Base-by-base conservation (phyloP, 345 rosid genomes). In the Combretum micranthum region DNA sequence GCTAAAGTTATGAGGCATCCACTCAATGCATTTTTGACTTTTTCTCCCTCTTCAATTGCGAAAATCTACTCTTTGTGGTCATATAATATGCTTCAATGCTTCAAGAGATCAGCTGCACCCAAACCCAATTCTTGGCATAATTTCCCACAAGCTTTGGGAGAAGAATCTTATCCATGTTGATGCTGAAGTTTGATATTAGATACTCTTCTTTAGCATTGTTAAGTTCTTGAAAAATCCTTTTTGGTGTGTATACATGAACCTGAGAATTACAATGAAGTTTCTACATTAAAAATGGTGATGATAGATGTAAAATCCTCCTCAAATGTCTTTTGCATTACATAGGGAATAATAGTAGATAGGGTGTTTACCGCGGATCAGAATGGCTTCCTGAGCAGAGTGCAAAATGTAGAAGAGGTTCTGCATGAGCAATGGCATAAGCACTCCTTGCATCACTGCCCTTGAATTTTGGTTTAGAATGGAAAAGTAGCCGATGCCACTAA, bases 141-240 rank as follows among this genome's bases (percentile, higher is more conserved):
- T 69, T 64, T 39, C 87, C 96, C 5, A 86, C 80, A 9, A 85
- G 70, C 71, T 85, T 89, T 6, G 99, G 97, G 45, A 89, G 64
- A 19, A 69, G 60, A 59, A 93, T 70, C 69, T 82, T 88, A 61
- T 84, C 87, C 64, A 83, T 82, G 53, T 71, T 77, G 23, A 77
- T 56, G 45, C 67, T 60, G 22, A 87, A 20, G 56, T 68, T 77
- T 75, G 94, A 77, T 64, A 57, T 76, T 53, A 93, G 65, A 74
- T 85, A 85, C 48, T 89, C 99, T 62, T 85, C 84, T 64, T 73
- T 87, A 18, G 94, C 97, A 20, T 72, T 73, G 72, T 89, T 90
- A 50, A 93, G 72, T 69, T 85, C 96, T 76, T 74, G 74, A 65
- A 75, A 79, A 49, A 89, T 88, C 56, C 73, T 79, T 64, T 76